These are phyloP conservation scores for Priceomyces castillae DNA, from an alignment of 805 yeast genomes.

Conservation along the genomic window DNA sequence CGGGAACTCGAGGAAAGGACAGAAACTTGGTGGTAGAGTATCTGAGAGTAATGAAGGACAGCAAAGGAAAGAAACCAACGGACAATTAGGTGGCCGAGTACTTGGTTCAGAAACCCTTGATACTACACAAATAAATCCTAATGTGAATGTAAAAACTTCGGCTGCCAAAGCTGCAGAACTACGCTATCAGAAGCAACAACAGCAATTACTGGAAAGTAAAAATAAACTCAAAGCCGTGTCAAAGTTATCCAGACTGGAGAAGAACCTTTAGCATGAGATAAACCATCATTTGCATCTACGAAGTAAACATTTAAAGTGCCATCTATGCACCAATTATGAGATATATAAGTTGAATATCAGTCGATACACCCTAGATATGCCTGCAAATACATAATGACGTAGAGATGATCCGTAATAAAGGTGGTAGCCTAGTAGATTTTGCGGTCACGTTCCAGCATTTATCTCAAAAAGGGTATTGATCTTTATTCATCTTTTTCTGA, in stretches of 20 bases:
- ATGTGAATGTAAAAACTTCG: slow-evolving; percentile 23
- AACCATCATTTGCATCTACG: neutral
- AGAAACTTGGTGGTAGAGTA: neutral
- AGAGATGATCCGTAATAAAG: no score
- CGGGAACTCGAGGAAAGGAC: slow-evolving; percentile 2
- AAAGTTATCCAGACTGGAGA: slow-evolving; percentile 29
- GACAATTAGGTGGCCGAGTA: neutral
- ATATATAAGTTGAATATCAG: neutral
- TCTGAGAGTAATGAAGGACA: neutral
- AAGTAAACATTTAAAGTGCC: no score
- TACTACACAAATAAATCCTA: neutral
- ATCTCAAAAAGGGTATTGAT: no score
- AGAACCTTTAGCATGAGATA: slow-evolving; percentile 21
- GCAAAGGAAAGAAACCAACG: neutral
- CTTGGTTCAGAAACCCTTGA: neutral
- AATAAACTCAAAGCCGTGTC: slow-evolving; percentile 30
- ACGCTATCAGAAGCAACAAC: slow-evolving; percentile 29
- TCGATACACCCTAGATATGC: no score
- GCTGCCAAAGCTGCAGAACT: slow-evolving; percentile 42
- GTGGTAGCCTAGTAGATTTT: no score
- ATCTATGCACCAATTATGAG: neutral
- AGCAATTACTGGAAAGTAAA: slow-evolving; percentile 24
- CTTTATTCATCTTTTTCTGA: no score
- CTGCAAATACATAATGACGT: no score
- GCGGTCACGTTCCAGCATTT: no score